phyloP scores from a whole-genome alignment of 148 eudicot species.

The Nepenthes gracilis region DNA sequence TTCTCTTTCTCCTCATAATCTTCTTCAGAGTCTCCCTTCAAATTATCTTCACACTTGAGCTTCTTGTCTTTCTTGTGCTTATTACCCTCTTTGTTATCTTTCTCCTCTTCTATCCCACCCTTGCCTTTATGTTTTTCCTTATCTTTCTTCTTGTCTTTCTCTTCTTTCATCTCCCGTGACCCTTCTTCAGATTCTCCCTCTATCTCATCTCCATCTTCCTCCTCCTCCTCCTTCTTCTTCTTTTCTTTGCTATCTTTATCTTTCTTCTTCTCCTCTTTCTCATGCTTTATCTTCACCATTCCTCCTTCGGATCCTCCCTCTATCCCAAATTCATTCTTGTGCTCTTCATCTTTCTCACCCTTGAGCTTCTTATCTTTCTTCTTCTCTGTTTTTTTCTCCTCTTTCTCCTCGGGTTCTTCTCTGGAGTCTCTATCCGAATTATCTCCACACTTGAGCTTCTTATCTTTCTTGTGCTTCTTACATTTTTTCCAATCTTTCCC shows the following conservation, averaged over 20 bases:
- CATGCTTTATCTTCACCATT: slow-evolving; percentile 1
- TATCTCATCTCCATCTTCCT: no score
- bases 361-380: slow-evolving; percentile 6
- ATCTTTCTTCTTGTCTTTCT: no score
- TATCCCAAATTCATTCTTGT: no score
- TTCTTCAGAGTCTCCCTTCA: slow-evolving; percentile 2
- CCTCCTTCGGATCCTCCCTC: slow-evolving; percentile 9
- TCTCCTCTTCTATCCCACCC: no score
- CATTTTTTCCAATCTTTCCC: neutral
- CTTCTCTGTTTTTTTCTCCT: neutral
- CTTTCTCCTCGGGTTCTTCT: slow-evolving; percentile 8
- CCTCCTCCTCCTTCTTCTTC: slow-evolving; percentile 1
- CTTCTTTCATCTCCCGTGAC: no score
- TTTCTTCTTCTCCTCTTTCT: slow-evolving; percentile 5
- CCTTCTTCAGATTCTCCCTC: no score
- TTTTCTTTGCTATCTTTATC: slow-evolving; percentile 9
- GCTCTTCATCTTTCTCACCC: slow-evolving; percentile 15
- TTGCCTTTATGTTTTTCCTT: no score
- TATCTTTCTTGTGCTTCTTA: slow-evolving; percentile 1
- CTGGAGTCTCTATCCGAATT: neutral
- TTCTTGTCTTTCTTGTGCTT: slow-evolving; percentile 5
- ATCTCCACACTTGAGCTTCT: neutral
- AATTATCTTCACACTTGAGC: slow-evolving; percentile 2
- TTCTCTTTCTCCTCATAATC: slow-evolving; percentile 7
- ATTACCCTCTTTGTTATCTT: slow-evolving; percentile 6